These are phyloP conservation scores for Fonsecaea nubica DNA, from an alignment of 2,329 filamentous ascomycete species.

Conservation along the genomic window DNA sequence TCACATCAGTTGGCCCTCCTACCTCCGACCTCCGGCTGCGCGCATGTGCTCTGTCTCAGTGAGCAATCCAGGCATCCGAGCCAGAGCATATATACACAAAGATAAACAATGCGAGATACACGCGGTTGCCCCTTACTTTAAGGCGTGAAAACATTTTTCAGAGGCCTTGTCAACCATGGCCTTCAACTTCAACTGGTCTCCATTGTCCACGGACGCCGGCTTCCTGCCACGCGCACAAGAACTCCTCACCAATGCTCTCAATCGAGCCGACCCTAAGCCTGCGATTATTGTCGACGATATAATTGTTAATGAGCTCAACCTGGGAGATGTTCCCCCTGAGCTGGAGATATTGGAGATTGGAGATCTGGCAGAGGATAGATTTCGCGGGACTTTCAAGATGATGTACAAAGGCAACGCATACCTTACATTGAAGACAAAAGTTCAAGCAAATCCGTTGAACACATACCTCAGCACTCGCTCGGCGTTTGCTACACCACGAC, in stretches of 20 bases:
- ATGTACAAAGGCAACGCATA: constrained; percentile 95
- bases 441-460: constrained; percentile 97
- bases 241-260: constrained; percentile 90
- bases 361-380: constrained; percentile 94
- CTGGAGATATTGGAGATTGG: constrained; percentile 97
- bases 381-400: constrained; percentile 99
- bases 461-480: constrained; percentile 93
- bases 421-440: constrained; percentile 90
- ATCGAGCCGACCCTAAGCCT: constrained; percentile 96
- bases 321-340: constrained; percentile 91
- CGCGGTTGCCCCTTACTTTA: neutral
- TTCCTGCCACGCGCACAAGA: constrained; percentile 91
- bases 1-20: constrained; percentile 26
- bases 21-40: constrained; percentile 3
- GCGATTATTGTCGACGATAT: constrained; percentile 99
- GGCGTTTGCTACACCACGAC: constrained; percentile 88
- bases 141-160: neutral
- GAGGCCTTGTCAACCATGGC: constrained; percentile 68
- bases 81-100: neutral
- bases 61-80: constrained; percentile 12
- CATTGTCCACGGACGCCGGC: constrained; percentile 89
- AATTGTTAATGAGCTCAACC: constrained; percentile 88
- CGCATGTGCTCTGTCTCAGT: constrained; percentile 25
- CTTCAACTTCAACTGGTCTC: constrained; percentile 99
- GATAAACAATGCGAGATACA: constrained; percentile 8